A percentile compares a stretch with the other conserved stretches of the same genome.
phyloP scores from a whole-genome alignment of 495 filamentous ascomycete species.

The Platismatia glauca region DNA sequence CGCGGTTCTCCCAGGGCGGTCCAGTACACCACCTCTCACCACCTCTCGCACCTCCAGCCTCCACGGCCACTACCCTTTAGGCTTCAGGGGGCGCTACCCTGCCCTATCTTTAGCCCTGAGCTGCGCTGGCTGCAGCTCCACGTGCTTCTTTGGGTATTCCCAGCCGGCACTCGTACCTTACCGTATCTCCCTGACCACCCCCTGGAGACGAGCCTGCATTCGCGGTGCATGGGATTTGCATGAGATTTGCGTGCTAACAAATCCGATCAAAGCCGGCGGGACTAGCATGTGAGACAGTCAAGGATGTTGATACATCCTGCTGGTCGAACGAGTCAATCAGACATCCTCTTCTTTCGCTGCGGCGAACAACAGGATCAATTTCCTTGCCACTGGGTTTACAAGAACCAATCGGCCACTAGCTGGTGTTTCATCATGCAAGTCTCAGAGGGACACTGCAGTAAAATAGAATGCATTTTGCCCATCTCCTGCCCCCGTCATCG shows the following conservation, averaged over 20 bases:
- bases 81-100: not conserved
- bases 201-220: not conserved
- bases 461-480: too few relatives aligned
- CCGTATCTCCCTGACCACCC: too few relatives aligned
- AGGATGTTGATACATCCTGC: not conserved
- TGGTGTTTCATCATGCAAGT: not conserved
- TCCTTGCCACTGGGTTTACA: not conserved
- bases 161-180: not conserved
- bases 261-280: not conserved
- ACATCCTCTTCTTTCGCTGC: not conserved
- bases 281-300: not conserved
- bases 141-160: not conserved
- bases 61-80: not conserved
- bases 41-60: not conserved
- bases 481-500: not conserved
- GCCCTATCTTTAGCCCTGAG: not conserved
- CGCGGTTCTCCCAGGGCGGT: not conserved
- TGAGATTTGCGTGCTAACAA: not conserved
- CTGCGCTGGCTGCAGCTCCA: not conserved
- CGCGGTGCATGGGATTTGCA: not conserved
- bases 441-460: not conserved
- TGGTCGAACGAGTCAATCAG: not conserved
- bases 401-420: not conserved
- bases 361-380: not conserved
- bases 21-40: not conserved